phyloP scores from a whole-genome alignment of 768 basidiomycete species.

The Postia placenta region DNA sequence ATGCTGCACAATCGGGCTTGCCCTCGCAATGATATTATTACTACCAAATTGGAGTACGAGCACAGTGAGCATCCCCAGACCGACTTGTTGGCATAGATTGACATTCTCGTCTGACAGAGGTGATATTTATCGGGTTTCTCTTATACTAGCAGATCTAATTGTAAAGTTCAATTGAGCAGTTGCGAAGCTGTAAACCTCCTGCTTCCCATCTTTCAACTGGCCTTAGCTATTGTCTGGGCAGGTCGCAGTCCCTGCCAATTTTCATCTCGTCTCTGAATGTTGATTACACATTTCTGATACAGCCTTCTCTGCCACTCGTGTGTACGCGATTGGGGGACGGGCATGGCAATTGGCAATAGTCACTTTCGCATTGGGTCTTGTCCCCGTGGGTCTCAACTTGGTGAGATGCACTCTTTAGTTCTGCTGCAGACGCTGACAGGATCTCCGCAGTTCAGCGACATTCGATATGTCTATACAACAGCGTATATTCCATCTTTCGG shows the following conservation, averaged over 20 bases:
- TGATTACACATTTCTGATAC: too few relatives aligned
- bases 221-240: not conserved
- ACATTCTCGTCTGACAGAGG: not conserved
- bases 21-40: not conserved
- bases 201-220: not conserved
- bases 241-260: not conserved
- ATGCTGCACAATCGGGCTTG: not conserved
- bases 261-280: too few relatives aligned
- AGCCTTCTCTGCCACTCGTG: slow-evolving; percentile 8
- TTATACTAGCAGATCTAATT: not conserved
- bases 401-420: not conserved
- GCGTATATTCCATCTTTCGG: not conserved
- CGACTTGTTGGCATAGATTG: not conserved
- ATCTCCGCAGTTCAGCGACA: not conserved
- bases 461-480: not conserved
- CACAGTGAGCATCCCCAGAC: not conserved
- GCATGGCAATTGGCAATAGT: slow-evolving; percentile 4
- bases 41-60: not conserved
- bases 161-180: not conserved
- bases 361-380: slow-evolving; percentile 2
- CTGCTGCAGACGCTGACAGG: not conserved
- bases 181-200: slow-evolving; percentile 3
- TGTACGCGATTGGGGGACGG: slow-evolving; percentile 7
- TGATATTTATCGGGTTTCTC: not conserved
- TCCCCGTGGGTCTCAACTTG: slow-evolving; percentile 5